A percentile compares a stretch with the other conserved stretches of the same genome.
Evolutionary conservation across 177 flowering plant genomes (phyloP).

Genomic region (Vitis hybrid): DNA sequence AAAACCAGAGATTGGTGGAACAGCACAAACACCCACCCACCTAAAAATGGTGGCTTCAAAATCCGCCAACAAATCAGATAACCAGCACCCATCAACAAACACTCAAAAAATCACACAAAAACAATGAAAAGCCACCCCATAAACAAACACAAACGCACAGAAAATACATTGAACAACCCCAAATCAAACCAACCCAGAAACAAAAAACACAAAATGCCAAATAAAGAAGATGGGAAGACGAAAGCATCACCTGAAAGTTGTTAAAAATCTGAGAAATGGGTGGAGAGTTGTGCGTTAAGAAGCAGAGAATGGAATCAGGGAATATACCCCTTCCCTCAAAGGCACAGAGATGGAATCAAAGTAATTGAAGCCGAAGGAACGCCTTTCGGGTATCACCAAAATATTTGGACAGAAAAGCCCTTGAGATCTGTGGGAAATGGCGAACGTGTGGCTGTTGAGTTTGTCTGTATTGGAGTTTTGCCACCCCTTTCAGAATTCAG

Average conservation of each 20-base stretch:
- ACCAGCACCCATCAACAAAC: neutral
- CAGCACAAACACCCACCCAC: slow-evolving; percentile 7
- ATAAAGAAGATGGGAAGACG: neutral
- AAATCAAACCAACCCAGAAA: neutral
- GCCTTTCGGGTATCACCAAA: neutral
- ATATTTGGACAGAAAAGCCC: slow-evolving; percentile 12
- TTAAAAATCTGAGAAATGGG: neutral
- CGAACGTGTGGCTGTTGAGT: neutral
- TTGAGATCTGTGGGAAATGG: neutral
- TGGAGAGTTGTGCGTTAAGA: slow-evolving; percentile 2
- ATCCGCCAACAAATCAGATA: slow-evolving; percentile 3
- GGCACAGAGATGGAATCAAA: neutral
- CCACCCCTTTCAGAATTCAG: no score
- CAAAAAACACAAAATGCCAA: slow-evolving; percentile 13
- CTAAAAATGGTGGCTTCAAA: neutral
- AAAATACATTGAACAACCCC: neutral
- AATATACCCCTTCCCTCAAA: slow-evolving; percentile 34
- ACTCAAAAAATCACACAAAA: neutral
- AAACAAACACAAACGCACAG: neutral
- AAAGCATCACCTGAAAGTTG: neutral
- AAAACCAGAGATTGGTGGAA: neutral
- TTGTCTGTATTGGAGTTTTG: neutral
- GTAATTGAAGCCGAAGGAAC: neutral
- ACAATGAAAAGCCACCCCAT: neutral
- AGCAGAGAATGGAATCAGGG: slow-evolving; percentile 32